Percentiles rank a stretch among this genome's conserved stretches.
Evolutionary conservation across 2,329 filamentous ascomycete genomes (phyloP).

Genomic region (Colletotrichum noveboracense): DNA sequence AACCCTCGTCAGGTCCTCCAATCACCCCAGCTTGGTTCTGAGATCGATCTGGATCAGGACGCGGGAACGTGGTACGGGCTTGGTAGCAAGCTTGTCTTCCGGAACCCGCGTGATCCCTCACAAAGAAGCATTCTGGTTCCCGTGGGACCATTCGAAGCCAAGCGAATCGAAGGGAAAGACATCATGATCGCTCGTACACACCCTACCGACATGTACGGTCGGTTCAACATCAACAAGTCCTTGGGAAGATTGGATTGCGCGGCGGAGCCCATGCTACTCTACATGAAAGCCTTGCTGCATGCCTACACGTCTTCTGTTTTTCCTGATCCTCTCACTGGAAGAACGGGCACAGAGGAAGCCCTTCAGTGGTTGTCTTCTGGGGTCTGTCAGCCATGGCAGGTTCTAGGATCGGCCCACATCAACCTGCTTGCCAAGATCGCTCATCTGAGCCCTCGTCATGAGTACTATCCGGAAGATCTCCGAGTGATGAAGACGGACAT

Average conservation of each 20-base stretch:
- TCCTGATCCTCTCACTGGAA: slow-evolving; percentile 60
- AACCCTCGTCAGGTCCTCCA: slow-evolving; percentile 45
- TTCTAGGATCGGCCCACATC: slow-evolving; percentile 20
- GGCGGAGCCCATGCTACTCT: slow-evolving; percentile 58
- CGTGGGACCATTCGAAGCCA: slow-evolving; percentile 36
- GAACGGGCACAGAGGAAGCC: slow-evolving; percentile 67
- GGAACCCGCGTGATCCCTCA: slow-evolving; percentile 41
- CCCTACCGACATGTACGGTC: slow-evolving; percentile 45
- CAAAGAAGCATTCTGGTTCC: slow-evolving; percentile 61
- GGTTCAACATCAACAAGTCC: slow-evolving; percentile 57
- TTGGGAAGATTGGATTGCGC: slow-evolving; percentile 63
- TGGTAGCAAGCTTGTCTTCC: slow-evolving; percentile 61
- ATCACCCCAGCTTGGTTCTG: slow-evolving; percentile 52
- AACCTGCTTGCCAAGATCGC: slow-evolving; percentile 25
- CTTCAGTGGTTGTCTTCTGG: slow-evolving; percentile 54
- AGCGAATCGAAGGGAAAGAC: slow-evolving; percentile 2
- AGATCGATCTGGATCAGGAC: slow-evolving; percentile 64
- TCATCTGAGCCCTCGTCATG: slow-evolving; percentile 32
- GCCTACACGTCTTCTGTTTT: slow-evolving; percentile 64
- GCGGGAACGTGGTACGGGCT: slow-evolving; percentile 66
- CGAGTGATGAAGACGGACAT: slow-evolving; percentile 37
- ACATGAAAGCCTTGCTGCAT: slow-evolving; percentile 63
- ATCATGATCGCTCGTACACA: slow-evolving; percentile 31
- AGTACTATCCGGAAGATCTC: slow-evolving; percentile 41
- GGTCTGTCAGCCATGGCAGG: slow-evolving; percentile 53